phyloP scores from a whole-genome alignment of 345 rosid species.

The Dovyalis caffra region DNA sequence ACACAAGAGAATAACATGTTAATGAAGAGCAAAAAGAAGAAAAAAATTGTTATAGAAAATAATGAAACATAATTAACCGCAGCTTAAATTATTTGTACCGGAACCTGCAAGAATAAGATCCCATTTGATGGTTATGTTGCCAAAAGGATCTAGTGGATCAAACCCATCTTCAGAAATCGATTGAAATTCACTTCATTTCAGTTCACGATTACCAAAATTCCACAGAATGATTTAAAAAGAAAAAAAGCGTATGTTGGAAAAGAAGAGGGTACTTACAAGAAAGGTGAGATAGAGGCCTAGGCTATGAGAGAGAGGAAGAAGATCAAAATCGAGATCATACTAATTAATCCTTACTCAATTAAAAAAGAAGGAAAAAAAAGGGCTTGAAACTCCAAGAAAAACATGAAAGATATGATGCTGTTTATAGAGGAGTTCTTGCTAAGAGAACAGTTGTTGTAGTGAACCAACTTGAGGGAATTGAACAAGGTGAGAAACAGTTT shows the following conservation, averaged over 20 bases:
- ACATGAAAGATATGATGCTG: too few species aligned
- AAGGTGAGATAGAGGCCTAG: constrained; percentile 31
- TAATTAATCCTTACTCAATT: constrained; percentile 24
- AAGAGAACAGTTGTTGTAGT: too few species aligned
- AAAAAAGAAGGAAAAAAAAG: constrained; percentile 4
- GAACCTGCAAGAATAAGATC: constrained; percentile 50
- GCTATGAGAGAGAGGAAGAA: constrained; percentile 17
- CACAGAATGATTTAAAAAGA: neutral
- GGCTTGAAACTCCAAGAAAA: neutral
- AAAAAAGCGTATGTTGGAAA: too few species aligned
- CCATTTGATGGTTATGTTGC: constrained; percentile 76
- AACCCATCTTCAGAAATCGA: constrained; percentile 53
- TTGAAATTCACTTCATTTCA: neutral
- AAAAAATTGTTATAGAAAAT: neutral
- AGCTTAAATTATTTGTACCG: constrained; percentile 43
- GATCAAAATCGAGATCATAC: constrained; percentile 17
- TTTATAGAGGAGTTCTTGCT: too few species aligned
- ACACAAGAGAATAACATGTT: neutral
- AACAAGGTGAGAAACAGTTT: too few species aligned
- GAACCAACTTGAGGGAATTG: too few species aligned
- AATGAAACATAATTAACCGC: neutral
- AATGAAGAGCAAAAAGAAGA: neutral
- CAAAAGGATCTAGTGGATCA: constrained; percentile 84
- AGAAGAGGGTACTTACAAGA: constrained; percentile 35
- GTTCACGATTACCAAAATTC: too few species aligned